A percentile compares a stretch with the other conserved stretches of the same genome.
Conservation (phyloP, 164 flowering plant genomes). For the Stephania yunnanensis region DNA sequence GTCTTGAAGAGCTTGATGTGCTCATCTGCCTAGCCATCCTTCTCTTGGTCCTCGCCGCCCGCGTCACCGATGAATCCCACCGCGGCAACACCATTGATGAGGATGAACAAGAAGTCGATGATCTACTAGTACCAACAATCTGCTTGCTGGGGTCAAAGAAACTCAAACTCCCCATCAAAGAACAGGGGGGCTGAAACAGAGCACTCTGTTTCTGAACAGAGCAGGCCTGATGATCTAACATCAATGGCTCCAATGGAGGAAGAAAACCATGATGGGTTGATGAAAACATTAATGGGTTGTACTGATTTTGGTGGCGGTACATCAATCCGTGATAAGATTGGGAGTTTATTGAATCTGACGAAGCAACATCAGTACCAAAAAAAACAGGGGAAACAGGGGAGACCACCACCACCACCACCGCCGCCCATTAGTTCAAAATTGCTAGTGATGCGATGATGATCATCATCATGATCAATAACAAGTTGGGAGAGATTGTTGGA, state of each 20-base stretch:
- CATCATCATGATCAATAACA: not conserved
- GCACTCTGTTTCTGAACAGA: not conserved
- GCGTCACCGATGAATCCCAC: conserved; percentile 9
- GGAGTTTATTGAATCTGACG: not conserved
- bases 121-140: not conserved
- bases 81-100: not conserved
- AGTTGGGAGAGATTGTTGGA: not conserved
- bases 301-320: not conserved
- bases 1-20: not conserved
- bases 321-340: not conserved
- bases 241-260: conserved; percentile 2
- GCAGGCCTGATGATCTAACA: conserved; percentile 3
- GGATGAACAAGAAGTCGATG: not conserved
- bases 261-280: not conserved
- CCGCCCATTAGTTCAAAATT: conserved; percentile 3
- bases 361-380: not conserved
- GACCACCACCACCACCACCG: too few species aligned
- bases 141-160: not conserved
- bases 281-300: conserved; percentile 1
- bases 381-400: too few species aligned
- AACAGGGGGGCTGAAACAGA: not conserved
- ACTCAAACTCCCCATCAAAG: conserved; percentile 7
- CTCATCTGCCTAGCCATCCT: conserved; percentile 16
- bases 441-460: not conserved
- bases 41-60: conserved; percentile 20